phyloP scores from a whole-genome alignment of 192 early-diverging fungal genomes.

The Coemansia sp. region DNA sequence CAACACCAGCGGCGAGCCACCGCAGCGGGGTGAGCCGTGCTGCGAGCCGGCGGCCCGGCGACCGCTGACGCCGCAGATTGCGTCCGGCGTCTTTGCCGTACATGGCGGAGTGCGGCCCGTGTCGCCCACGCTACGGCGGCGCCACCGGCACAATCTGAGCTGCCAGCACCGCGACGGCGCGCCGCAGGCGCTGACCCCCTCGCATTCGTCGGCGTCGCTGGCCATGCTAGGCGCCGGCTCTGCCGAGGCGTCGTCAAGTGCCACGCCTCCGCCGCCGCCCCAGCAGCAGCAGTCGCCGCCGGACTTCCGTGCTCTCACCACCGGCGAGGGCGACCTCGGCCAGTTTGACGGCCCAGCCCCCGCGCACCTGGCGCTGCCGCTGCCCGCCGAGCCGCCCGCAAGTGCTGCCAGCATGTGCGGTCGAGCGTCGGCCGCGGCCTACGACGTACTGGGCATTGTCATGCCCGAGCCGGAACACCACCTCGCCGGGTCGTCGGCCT shows the following conservation, averaged over 20 bases:
- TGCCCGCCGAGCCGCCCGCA: slow-evolving; percentile 31
- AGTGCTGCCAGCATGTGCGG: slow-evolving; percentile 33
- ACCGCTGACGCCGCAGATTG: slow-evolving; percentile 44
- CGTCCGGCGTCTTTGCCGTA: slow-evolving; percentile 18
- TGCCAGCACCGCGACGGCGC: slow-evolving; percentile 33
- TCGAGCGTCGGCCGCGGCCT: slow-evolving; percentile 34
- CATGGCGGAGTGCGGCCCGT: slow-evolving; percentile 3
- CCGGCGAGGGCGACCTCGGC: slow-evolving; percentile 46
- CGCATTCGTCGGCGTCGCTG: slow-evolving; percentile 36
- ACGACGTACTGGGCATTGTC: slow-evolving; percentile 50
- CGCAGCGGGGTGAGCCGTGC: slow-evolving; percentile 8
- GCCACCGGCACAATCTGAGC: slow-evolving; percentile 29
- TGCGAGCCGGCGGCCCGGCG: slow-evolving; percentile 16
- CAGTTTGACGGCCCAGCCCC: slow-evolving; percentile 49
- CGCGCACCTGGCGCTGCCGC: slow-evolving; percentile 42
- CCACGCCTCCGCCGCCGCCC: neutral
- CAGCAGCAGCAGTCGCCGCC: slow-evolving; percentile 20
- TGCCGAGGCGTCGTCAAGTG: neutral
- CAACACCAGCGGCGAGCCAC: slow-evolving; percentile 27
- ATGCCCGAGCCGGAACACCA: slow-evolving; percentile 46
- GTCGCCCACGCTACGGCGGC: slow-evolving; percentile 29
- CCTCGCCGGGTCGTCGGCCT: slow-evolving; percentile 30
- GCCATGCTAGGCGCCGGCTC: slow-evolving; percentile 7
- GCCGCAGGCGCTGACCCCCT: slow-evolving; percentile 39
- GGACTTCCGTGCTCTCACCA: slow-evolving; percentile 37